Evolutionary conservation across 352 stramenopile genomes (phyloP).

Genomic region (Pythium phragmitis): DNA sequence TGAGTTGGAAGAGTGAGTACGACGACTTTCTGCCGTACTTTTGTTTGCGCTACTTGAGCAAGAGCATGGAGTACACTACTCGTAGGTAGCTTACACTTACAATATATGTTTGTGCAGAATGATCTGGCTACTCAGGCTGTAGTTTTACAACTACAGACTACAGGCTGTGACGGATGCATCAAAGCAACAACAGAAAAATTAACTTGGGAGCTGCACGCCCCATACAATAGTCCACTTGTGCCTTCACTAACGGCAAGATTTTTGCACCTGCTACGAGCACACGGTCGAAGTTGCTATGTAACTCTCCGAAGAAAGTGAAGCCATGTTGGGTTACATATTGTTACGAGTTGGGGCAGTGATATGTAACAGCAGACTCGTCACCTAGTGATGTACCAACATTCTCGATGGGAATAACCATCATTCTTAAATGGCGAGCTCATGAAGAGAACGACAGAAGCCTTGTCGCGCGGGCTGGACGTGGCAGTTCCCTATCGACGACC

Average conservation of each 20-base stretch:
- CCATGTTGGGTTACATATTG: conserved; percentile 3
- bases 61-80: neutral
- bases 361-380: conserved; percentile 2
- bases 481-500: neutral
- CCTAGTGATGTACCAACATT: neutral
- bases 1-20: neutral
- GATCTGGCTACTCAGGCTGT: too few relatives aligned
- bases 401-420: neutral
- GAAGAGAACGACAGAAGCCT: too few relatives aligned
- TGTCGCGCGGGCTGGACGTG: neutral
- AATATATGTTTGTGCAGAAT: neutral
- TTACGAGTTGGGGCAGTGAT: neutral
- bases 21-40: neutral
- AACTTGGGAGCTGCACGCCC: too few relatives aligned
- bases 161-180: too few relatives aligned
- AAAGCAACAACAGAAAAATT: too few relatives aligned
- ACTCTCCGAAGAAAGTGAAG: neutral
- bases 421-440: neutral
- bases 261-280: too few relatives aligned
- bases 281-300: neutral
- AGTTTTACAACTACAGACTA: too few relatives aligned
- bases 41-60: neutral
- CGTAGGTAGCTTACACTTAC: neutral
- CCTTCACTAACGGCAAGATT: too few relatives aligned
- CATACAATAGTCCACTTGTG: too few relatives aligned